Evolutionary conservation across 345 rosid species (phyloP), one percentile per base, ranked within the genome.

Genomic region (Rhizophora apiculata): DNA sequence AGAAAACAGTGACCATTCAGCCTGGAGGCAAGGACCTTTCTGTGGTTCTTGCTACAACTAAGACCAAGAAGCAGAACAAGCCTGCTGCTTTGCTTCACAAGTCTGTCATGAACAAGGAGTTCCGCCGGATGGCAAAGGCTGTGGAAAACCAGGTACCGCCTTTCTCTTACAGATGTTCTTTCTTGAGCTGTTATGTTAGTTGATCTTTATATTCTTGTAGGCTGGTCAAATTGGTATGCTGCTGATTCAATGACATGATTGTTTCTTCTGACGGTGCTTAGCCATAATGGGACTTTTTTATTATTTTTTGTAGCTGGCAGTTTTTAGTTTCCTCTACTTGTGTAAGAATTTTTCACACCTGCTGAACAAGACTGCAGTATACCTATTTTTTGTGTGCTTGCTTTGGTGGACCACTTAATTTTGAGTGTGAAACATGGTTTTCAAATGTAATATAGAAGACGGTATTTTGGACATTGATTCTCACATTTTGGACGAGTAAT

Each of bases 21-120:
- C 30, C 71, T 3, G 76, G 62, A 6, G 76, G 61, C 26, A 73
- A 67, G 46, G 76, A 73, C 39, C 31, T 51, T 16, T 60, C 76
- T 1, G 66, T 73, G 21, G 55, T 73, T 8, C 62, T 73, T n/a
- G 67, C 67, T 1, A 73, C 76, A 1, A 60, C 76, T 3, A 73
- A 73, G 71, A 66, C 67, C 13, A 73, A 61, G 67, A 73, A 73
- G 67, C 71, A 73, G 67, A 73, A 67, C 67, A 73, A 73, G 43
- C 76, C 71, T 53, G 43, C 71, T 5, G n/a, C 29, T 66, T 66
- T 61, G 62, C 59, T 49, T 3, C 76, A 67, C 61, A 60, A 67
- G 54, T 66, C 70, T 1, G 62, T 71, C 53, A 71, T 63, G 74
- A 64, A n/a, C 68, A 71, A 71, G 56, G 74, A 63, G 64, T 71